Evolutionary conservation across 805 yeast species (phyloP).

Genomic region (Candida nonsorbophila): DNA sequence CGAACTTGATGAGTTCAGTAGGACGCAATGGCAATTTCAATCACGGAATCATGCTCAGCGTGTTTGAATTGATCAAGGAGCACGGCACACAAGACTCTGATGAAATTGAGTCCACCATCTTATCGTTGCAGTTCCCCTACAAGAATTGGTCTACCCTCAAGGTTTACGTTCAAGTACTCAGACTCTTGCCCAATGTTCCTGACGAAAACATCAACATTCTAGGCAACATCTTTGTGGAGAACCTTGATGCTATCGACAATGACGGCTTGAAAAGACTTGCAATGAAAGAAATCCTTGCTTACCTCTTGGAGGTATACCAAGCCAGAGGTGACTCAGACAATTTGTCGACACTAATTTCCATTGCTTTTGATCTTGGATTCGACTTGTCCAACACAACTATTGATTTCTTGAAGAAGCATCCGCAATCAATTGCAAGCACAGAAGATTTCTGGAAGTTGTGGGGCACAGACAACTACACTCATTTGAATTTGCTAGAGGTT

Average conservation of each 20-base stretch:
- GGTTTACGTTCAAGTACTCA: conserved; percentile 18
- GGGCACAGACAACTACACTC: too few species aligned
- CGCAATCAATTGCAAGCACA: too few species aligned
- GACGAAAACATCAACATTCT: conserved; percentile 13
- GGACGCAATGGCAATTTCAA: conserved; percentile 8
- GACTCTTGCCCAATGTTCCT: conserved; percentile 6
- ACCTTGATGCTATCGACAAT: conserved; percentile 13
- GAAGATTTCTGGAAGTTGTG: too few species aligned
- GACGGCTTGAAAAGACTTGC: conserved; percentile 7
- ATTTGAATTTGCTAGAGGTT: too few species aligned
- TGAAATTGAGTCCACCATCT: too few species aligned
- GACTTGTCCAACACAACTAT: too few species aligned
- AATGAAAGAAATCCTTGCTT: conserved; percentile 4
- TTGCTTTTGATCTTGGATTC: too few species aligned
- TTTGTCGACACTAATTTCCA: not conserved
- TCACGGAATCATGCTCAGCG: conserved; percentile 59
- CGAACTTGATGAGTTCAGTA: conserved; percentile 1
- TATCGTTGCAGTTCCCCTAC: conserved; percentile 1
- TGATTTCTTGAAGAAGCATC: too few species aligned
- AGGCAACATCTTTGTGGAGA: conserved; percentile 28
- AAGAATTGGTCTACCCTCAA: conserved; percentile 29
- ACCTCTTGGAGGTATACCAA: conserved; percentile 1
- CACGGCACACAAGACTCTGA: conserved; percentile 1
- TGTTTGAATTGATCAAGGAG: conserved; percentile 13
- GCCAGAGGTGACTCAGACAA: too few species aligned